Base-by-base conservation (phyloP, 768 basidiomycete species). In the Termitomyces sp. region DNA sequence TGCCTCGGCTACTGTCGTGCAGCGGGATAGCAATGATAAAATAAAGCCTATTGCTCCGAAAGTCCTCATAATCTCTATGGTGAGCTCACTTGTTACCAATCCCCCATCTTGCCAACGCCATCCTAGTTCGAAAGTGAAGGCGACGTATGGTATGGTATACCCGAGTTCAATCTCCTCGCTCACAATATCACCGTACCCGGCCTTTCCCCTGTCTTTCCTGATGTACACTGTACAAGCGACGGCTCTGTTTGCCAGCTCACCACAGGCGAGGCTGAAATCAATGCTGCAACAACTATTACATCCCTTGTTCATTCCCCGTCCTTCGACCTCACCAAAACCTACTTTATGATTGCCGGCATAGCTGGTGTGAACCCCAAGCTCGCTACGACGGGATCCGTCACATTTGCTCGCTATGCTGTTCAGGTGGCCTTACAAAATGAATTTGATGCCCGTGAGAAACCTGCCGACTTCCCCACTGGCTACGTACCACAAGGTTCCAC, bases 51-150 rank as follows among this genome's bases (percentile, higher is more conserved):
- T 64, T 52, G 17, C 56, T 29, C 63, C 63, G 1, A 47, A 61
- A 59, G 60, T 64, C 29, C 17, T 61, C 49, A 64, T 64, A 32
- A 61, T 64, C 1, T 64, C 63, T n/a, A 64, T 64, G 60, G 63
- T 64, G 11, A 45, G 57, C 46, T 40, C 29, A 10, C 10, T 38
- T 20, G 9, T 6, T 29, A 17, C n/a, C 25, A 25, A 34, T 34
- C 34, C 7, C 10, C 38, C 4, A 46, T 46, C 7, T 34, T 20
- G 48, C 40, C n/a, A 40, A 59, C 12, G 17, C 6, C 25, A 45
- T 29, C 7, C 15, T 46, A 63, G 63, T 63, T 63, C 25, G 55
- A 63, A 34, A 49, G 58, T n/a, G 63, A 63, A 57, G 59, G 59
- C 29, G 63, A 63, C 49, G 50, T 63, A 34, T 63, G 63, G 63